These are phyloP conservation scores for Cicer chorassanicum DNA, from an alignment of 306 rosid species.

Conservation along the genomic window DNA sequence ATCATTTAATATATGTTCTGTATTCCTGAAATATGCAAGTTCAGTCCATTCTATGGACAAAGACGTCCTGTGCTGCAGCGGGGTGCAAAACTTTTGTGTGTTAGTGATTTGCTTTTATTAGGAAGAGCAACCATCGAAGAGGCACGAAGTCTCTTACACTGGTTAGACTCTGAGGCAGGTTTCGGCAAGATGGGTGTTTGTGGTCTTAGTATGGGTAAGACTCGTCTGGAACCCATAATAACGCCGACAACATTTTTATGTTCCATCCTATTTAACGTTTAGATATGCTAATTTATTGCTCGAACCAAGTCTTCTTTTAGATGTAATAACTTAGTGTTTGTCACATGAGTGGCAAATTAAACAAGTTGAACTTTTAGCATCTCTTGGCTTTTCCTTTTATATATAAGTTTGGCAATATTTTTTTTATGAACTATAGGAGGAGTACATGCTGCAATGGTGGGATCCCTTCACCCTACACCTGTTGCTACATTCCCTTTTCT, in stretches of 20 bases:
- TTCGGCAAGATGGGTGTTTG: constrained; percentile 97
- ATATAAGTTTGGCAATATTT: constrained; percentile 36
- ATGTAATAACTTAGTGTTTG: neutral
- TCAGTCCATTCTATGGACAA: constrained; percentile 97
- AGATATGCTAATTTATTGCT: constrained; percentile 23
- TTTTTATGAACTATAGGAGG: constrained; percentile 71
- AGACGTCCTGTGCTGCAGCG: constrained; percentile 89
- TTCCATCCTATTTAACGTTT: constrained; percentile 32
- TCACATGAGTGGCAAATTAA: constrained; percentile 7
- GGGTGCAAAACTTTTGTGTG: constrained; percentile 95
- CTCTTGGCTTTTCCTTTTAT: constrained; percentile 38
- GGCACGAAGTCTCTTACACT: constrained; percentile 87
- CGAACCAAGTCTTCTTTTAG: constrained; percentile 23
- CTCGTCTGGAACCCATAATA: constrained; percentile 38
- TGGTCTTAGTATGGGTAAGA: constrained; percentile 99
- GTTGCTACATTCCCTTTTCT: constrained; percentile 95
- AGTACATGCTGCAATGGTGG: constrained; percentile 99
- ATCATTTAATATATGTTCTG: constrained; percentile 20
- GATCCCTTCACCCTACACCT: constrained; percentile 95
- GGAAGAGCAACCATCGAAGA: constrained; percentile 98
- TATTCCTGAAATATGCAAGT: constrained; percentile 43
- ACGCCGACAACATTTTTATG: constrained; percentile 37
- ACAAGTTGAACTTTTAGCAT: constrained; percentile 34
- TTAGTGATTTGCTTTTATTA: constrained; percentile 92
- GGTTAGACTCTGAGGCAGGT: constrained; percentile 89